Percentiles rank a stretch among this genome's conserved stretches.
Evolutionary conservation across 306 rosid genomes (phyloP).

Genomic region (Prosopis cineraria): DNA sequence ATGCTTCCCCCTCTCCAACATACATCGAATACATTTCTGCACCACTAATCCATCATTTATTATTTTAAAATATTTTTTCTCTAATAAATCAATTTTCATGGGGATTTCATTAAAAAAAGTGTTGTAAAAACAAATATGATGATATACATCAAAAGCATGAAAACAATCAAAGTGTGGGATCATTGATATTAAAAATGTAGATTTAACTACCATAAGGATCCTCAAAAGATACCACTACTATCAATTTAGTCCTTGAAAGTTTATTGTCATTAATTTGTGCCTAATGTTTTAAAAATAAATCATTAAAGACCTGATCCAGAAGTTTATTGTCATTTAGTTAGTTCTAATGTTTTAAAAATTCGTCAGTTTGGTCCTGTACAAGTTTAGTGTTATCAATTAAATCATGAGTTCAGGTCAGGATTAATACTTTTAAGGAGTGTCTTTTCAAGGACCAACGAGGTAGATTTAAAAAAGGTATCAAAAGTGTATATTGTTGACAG

Average conservation of each 20-base stretch:
- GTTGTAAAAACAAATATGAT: not conserved
- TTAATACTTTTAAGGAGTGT: not conserved
- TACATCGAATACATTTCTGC: slow-evolving; percentile 94
- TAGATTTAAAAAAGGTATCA: not conserved
- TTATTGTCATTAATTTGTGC: not conserved
- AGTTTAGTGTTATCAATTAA: not conserved
- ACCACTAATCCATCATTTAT: slow-evolving; percentile 64
- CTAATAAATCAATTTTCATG: slow-evolving; percentile 3
- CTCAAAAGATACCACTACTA: not conserved
- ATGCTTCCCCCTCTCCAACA: slow-evolving; percentile 95
- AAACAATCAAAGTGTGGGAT: slow-evolving; percentile 15
- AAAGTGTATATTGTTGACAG: not conserved
- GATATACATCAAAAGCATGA: not conserved
- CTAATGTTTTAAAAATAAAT: not conserved
- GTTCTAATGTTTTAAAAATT: too few relatives aligned
- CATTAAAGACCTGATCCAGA: not conserved
- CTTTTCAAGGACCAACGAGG: not conserved
- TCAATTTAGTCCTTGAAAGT: not conserved
- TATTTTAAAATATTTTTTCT: slow-evolving; percentile 28
- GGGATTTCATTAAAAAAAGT: slow-evolving; percentile 23
- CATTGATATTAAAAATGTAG: not conserved
- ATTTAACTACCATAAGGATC: not conserved
- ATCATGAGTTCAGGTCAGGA: not conserved
- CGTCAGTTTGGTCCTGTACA: not conserved
- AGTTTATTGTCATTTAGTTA: not conserved